Evolutionary conservation across 2,329 filamentous ascomycete genomes (phyloP), one percentile per base, ranked within the genome.

Genomic region (Coniochaeta ligniaria): DNA sequence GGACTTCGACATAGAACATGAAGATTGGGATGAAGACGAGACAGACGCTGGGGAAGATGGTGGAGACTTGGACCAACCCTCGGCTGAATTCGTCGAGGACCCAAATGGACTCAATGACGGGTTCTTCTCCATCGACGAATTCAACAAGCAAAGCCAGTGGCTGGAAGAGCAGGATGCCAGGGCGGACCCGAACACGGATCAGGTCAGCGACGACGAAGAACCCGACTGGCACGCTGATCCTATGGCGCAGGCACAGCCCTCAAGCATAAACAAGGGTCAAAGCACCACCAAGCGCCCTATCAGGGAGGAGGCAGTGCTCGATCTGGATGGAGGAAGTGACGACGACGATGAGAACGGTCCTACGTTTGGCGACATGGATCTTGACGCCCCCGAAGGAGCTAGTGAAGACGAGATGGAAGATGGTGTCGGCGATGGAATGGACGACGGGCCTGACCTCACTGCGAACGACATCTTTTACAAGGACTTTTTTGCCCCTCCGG

Each of bases 51-150:
- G 74, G 0, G 71, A 70, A 0, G 78, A 78, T 0, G 79, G 81
- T 0, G 80, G 81, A 2, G 79, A 77, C 1, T 75, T 75, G 12
- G 76, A 80, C 3, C 76, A 79, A 52, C 72, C 77, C 5, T 73
- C 76, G 1, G 81, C 82, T 57, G 82, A 83, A 43, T 88, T 88
- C 62, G 77, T 86, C 9, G 80, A 87, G 66, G 92, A 98, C 69
- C 86, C 87, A 4, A 82, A 95, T 70, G 92, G 92, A 7, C 84
- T 99, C 35, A 98, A 99, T 69, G 95, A 99, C 70, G 94, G 92
- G 6, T 99, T 99, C 78, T 99, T 99, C 77, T 96, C 92, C 17
- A 94, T 99, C 68, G 93, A 98, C 69, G 87, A 96, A 62, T 99
- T 99, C 83, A 99, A 99, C 80, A 91, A 89, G 71, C 91, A 96